Evolutionary conservation across 345 rosid genomes (phyloP), one percentile per base, ranked within the genome.

Genomic region (Salix viminalis): DNA sequence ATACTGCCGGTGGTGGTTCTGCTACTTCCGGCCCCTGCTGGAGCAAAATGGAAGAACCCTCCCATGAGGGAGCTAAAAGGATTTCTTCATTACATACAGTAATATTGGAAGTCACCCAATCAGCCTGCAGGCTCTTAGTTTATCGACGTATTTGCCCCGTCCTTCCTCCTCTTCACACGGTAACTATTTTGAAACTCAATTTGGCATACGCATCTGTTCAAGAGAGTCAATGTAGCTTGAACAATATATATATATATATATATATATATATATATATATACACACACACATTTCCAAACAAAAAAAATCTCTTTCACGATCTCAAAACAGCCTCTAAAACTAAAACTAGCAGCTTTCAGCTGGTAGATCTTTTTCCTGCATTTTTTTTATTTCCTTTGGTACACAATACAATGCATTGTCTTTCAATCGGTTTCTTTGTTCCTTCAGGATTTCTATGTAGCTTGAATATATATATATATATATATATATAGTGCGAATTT

Each of bases 361-460:
- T 39, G 42, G 15, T 15, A 16, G 19, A 46, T 46, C 52, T 14
- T 46, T 46, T 46, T 15, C 52, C 13, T 46, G 52, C 19, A 46
- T 34, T 46, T 46, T 15, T 46, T 5, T 13, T 28, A 46, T 46
- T 46, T 19, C 7, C 44, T 52, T 54, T 71, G 18, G 46, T 4
- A 48, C 15, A 13, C 16, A 15, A 15, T 48, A 48, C 52, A 4
- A 46, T 12, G 16, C 15, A 48, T 65, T 60, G 69, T 54, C 62
- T 76, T 76, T 23, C 36, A 52, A 67, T 32, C 28, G 15, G 64
- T 68, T 28, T 56, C 23, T 21, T 69, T 71, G 61, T 9, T 61
- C 15, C 23, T 26, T 65, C 71, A 79, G 84, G 79, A 24, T 60
- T 75, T 5, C 76, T 30, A 30, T 30, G 32, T 30, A 30, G 32